A percentile compares a stretch with the other conserved stretches of the same genome.
phyloP scores from a whole-genome alignment of 495 filamentous ascomycete species.

The Xylaria sp. region DNA sequence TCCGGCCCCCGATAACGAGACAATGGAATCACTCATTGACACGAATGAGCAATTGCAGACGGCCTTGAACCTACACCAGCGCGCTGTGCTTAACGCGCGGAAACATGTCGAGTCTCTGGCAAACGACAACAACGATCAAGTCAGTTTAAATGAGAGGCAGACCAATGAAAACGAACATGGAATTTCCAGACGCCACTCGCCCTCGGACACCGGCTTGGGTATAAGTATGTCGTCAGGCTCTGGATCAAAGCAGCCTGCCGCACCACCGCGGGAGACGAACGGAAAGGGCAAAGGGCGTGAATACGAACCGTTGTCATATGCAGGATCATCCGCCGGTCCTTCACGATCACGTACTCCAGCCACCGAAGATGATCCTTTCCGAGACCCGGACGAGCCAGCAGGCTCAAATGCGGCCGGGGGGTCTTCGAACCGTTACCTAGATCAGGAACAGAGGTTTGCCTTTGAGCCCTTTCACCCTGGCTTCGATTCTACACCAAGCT shows the following conservation, averaged over 20 bases:
- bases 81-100: conserved; percentile 77
- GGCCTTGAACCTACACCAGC: conserved; percentile 79
- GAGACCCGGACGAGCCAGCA: conserved; percentile 48
- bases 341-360: conserved; percentile 45
- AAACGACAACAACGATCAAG: conserved; percentile 24
- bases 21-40: conserved; percentile 90
- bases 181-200: conserved; percentile 23
- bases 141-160: conserved; percentile 37
- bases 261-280: conserved; percentile 41
- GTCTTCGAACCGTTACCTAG: conserved; percentile 32
- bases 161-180: conserved; percentile 31
- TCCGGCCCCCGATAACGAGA: conserved; percentile 88
- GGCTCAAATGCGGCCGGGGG: conserved; percentile 34
- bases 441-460: conserved; percentile 40
- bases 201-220: conserved; percentile 20
- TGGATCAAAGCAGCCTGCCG: conserved; percentile 20
- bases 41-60: conserved; percentile 88
- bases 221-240: conserved; percentile 15
- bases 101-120: conserved; percentile 45
- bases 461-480: conserved; percentile 63
- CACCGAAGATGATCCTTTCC: conserved; percentile 55
- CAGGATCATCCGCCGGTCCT: conserved; percentile 42
- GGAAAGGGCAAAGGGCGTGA: conserved; percentile 53
- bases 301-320: conserved; percentile 30
- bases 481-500: conserved; percentile 48